Base-by-base conservation (phyloP, 148 eudicot genomes). In the Cornus suecica region DNA sequence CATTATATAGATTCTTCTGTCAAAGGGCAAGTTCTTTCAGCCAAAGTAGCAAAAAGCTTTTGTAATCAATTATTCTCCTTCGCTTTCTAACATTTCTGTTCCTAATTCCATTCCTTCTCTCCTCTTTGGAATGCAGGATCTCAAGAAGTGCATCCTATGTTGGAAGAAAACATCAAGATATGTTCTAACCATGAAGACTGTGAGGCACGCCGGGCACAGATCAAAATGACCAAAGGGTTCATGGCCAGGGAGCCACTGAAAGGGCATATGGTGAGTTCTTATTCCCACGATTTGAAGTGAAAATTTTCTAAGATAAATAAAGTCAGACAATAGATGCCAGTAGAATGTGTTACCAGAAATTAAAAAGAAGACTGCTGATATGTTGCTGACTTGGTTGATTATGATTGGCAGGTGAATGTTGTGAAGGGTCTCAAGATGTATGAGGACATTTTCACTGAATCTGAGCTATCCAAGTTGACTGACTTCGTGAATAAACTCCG, bases 191-290 rank as follows among this genome's bases (percentile, higher is more conserved):
- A 93, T 82, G 90, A 92, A 67, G 82, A 84, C 64, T 95, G 94
- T 67, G 87, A 85, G 75, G 83, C 79, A 52, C 94, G 99, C 23
- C 87, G 82, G 71, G 90, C 87, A 78, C 87, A 86, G 72, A 91
- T 95, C 83, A 91, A 90, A 86, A 81, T 91, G 84, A 92, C 93
- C 77, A 95, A 95, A 87, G 99, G 99, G 67, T 95, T 92, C 83
- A 83, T 81, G 75, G 97, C 97, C 67, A 92, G 91, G 91, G 99
- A 95, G 87, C 94, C 89, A 79, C 86, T 92, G 80, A 92, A 86
- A 92, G 97, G 97, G 83, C 98, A 86, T 81, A 93, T 88, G 96
- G 98, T 82, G 81, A 83, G 96, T 88, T 79, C 79, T 90, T 85
- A 72, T 76, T 67, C 71, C 79, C 65, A 79, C 18, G 71, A 27